These are phyloP conservation scores for Lentinula boryana DNA, from an alignment of 768 basidiomycete species.

Conservation along the genomic window DNA sequence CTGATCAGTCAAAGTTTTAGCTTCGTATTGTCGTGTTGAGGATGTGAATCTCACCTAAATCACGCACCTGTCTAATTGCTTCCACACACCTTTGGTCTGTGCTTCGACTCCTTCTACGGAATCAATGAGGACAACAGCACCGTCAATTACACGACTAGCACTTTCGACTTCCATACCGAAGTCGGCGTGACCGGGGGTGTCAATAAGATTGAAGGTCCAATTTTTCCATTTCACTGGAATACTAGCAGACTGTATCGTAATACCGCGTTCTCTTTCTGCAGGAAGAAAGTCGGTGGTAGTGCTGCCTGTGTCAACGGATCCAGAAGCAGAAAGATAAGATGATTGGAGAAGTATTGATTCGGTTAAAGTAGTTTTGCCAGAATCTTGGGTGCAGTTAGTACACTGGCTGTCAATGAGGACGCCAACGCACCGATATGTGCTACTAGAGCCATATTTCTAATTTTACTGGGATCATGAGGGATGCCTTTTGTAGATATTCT, in stretches of 20 bases:
- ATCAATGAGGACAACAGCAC: slow-evolving; percentile 83
- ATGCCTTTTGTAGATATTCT: not conserved
- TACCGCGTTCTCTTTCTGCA: slow-evolving; percentile 84
- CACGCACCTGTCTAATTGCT: slow-evolving; percentile 73
- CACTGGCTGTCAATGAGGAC: not conserved
- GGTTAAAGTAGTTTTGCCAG: slow-evolving; percentile 85
- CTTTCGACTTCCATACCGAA: slow-evolving; percentile 98
- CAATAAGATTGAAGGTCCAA: slow-evolving; percentile 83
- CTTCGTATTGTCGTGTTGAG: not conserved
- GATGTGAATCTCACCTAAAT: slow-evolving; percentile 23
- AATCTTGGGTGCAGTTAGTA: slow-evolving; percentile 41
- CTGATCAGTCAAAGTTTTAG: slow-evolving; percentile 28
- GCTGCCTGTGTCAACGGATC: slow-evolving; percentile 85
- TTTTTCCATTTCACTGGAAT: slow-evolving; percentile 83
- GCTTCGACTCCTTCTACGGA: slow-evolving; percentile 90
- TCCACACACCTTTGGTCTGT: slow-evolving; percentile 88
- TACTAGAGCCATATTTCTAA: slow-evolving; percentile 82
- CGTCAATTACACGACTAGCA: slow-evolving; percentile 85
- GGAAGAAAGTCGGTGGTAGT: slow-evolving; percentile 89
- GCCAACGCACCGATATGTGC: slow-evolving; percentile 70
- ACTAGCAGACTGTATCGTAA: slow-evolving; percentile 89
- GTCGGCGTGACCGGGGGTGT: slow-evolving; percentile 90
- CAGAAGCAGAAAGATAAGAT: slow-evolving; percentile 63
- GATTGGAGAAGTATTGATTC: slow-evolving; percentile 81
- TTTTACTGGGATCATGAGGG: slow-evolving; percentile 32